Conservation (phyloP, 2,329 filamentous ascomycete genomes). For the Colletotrichum kahawae region DNA sequence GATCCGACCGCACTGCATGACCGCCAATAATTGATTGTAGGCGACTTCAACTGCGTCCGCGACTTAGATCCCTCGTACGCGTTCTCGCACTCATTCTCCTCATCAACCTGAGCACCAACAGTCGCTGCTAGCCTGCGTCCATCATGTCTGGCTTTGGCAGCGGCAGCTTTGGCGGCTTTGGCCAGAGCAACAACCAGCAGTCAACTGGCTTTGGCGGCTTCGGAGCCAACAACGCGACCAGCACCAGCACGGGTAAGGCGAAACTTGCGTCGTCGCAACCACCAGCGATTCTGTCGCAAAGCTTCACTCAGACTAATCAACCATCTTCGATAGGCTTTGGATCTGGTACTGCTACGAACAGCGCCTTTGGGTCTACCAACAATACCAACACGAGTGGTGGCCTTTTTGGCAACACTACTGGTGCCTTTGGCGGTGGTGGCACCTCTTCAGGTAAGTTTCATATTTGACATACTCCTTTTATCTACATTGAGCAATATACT, state of each 20-base stretch:
- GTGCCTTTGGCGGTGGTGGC: constrained; percentile 13
- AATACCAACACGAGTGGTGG: constrained; percentile 35
- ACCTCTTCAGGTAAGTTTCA: constrained; percentile 8
- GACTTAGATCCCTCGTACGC: background rate
- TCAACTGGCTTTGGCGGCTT: constrained; percentile 63
- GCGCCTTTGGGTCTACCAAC: constrained; percentile 50
- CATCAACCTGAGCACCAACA: background rate
- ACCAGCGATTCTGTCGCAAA: background rate
- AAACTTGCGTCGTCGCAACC: background rate
- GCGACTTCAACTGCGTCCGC: constrained; percentile 5
- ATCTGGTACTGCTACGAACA: constrained; percentile 35
- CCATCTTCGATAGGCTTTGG: constrained; percentile 40
- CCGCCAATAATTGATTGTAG: constrained; percentile 9
- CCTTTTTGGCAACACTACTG: constrained; percentile 28
- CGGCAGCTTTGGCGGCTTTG: constrained; percentile 61
- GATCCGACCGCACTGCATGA: constrained; percentile 9
- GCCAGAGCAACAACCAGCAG: constrained; percentile 57
- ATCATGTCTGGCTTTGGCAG: constrained; percentile 60
- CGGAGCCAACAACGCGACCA: constrained; percentile 41
- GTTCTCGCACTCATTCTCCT: background rate
- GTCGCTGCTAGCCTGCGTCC: background rate
- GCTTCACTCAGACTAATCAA: constrained; percentile 9
- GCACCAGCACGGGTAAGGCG: constrained; percentile 56
- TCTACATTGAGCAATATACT: background rate
- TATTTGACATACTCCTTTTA: background rate